These are phyloP conservation scores for Aspergillus sp. DNA, from an alignment of 2,329 filamentous ascomycete genomes.

Conservation along the genomic window DNA sequence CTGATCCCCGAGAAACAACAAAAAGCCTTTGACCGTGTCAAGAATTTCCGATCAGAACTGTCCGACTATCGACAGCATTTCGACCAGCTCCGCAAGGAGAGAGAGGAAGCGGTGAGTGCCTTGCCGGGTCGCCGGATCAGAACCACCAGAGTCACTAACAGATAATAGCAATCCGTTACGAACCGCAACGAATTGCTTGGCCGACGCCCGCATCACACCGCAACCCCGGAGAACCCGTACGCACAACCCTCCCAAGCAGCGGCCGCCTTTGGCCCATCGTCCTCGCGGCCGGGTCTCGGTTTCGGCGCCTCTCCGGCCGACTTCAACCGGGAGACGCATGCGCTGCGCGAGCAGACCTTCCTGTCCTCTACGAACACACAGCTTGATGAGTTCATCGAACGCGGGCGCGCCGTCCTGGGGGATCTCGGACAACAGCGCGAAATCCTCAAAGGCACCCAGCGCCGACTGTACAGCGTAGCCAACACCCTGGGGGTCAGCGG, in stretches of 20 bases:
- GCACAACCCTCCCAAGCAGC: slow-evolving; percentile 56
- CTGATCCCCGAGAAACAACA: slow-evolving; percentile 87
- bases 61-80: slow-evolving; percentile 76
- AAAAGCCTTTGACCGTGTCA: slow-evolving; percentile 81
- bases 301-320: slow-evolving; percentile 53
- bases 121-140: no score
- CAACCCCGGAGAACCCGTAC: slow-evolving; percentile 94
- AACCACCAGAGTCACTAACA: not conserved
- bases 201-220: slow-evolving; percentile 71
- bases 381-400: slow-evolving; percentile 89
- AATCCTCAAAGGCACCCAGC: slow-evolving; percentile 92
- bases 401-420: slow-evolving; percentile 84
- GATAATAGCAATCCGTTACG: slow-evolving; percentile 55
- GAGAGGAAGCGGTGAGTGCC: slow-evolving; percentile 65
- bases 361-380: slow-evolving; percentile 77
- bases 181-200: slow-evolving; percentile 83
- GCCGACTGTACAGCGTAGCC: slow-evolving; percentile 83
- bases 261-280: slow-evolving; percentile 43
- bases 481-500: slow-evolving; percentile 92
- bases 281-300: slow-evolving; percentile 37
- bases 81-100: slow-evolving; percentile 71
- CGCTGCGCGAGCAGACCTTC: slow-evolving; percentile 86
- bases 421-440: slow-evolving; percentile 88
- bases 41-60: slow-evolving; percentile 81
- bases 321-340: slow-evolving; percentile 73